Base-by-base conservation (phyloP, 257 asterid species). In the Leptodermis oblonga region DNA sequence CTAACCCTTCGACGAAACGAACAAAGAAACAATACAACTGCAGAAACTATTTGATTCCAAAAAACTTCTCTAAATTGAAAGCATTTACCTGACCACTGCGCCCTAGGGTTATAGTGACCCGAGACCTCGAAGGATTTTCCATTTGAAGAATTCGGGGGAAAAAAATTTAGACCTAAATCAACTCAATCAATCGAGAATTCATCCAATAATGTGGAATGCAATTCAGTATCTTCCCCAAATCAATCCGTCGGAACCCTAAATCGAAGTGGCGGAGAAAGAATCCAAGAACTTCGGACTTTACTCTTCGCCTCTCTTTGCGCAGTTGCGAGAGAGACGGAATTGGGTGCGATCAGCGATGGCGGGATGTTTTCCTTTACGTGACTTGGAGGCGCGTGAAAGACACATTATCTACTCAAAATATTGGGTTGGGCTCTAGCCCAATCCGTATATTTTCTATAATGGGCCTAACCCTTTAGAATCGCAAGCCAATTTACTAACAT, bases 51-150 rank as follows among this genome's bases (percentile, higher is more conserved):
- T 48, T 48, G 23, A 15, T 48, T 48, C 4, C 1, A 9, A 5
- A 39, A 23, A 9, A 54, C 30, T 54, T 23, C 0, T 30, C 4
- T 0, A 33, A 25, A 49, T 5, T 18, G 64, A 37, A 8, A 13
- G 36, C 7, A 45, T 34, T 22, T 76, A 88, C 98, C 95, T 90
- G 97, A 73, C 96, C 91, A 56, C 81, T 67, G 70, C 87, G 86
- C n/a, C 98, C 96, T 49, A 92, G 90, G 67, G 95, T 89, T 67
- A 92, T 87, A 74, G 97, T 92, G 25, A 92, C 87, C 39, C 87
- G 87, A 66, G 98, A 85, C 88, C 90, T 79, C 31, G 95, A 85
- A 75, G 77, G 20, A 77, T 88, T 96, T 36, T 88, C 84, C 98
- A 92, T 92, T 75, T 13, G 17, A 48, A 23, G 26, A 45, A 43